Percentiles rank a stretch among this genome's conserved stretches.
Conservation (phyloP, 1,139 yeast genomes). For the Candida anutae region DNA sequence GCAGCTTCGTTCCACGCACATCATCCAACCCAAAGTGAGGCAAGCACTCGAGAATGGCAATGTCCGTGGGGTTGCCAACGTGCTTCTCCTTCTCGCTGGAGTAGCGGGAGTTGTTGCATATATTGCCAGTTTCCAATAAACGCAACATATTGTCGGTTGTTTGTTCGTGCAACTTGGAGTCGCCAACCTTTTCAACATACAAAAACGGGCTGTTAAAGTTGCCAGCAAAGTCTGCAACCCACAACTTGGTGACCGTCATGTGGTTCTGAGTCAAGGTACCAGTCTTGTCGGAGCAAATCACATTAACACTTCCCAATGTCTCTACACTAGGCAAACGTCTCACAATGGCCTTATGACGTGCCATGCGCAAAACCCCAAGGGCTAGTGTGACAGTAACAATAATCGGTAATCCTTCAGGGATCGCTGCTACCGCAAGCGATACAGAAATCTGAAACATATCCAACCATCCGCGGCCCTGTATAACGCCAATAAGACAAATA, state of each 20-base stretch:
- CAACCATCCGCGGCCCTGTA: slow-evolving; percentile 89
- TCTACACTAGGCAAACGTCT: slow-evolving; percentile 91
- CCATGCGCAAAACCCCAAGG: slow-evolving; percentile 92
- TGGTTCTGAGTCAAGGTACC: slow-evolving; percentile 93
- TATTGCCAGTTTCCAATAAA: slow-evolving; percentile 59
- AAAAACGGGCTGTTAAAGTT: slow-evolving; percentile 38
- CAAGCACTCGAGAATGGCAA: slow-evolving; percentile 75
- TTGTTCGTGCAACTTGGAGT: slow-evolving; percentile 30
- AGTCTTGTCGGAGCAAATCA: slow-evolving; percentile 90
- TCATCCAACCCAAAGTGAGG: slow-evolving; percentile 68
- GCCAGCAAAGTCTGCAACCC: slow-evolving; percentile 71
- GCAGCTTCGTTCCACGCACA: slow-evolving; percentile 47
- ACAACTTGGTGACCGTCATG: slow-evolving; percentile 82
- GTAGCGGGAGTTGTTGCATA: slow-evolving; percentile 75
- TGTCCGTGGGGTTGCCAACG: slow-evolving; percentile 91
- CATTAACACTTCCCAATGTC: slow-evolving; percentile 91
- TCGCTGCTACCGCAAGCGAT: slow-evolving; percentile 94
- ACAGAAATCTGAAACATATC: slow-evolving; percentile 98
- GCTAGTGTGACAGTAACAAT: slow-evolving; percentile 96
- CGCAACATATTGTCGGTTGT: slow-evolving; percentile 45
- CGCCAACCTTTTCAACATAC: slow-evolving; percentile 41
- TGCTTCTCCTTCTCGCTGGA: slow-evolving; percentile 63
- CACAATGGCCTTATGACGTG: slow-evolving; percentile 85
- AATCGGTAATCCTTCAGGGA: slow-evolving; percentile 95
- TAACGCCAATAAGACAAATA: slow-evolving; percentile 76